Percentiles rank a stretch among this genome's conserved stretches.
phyloP scores from a whole-genome alignment of 257 asterid species.

The Solanum ahanhuiri region DNA sequence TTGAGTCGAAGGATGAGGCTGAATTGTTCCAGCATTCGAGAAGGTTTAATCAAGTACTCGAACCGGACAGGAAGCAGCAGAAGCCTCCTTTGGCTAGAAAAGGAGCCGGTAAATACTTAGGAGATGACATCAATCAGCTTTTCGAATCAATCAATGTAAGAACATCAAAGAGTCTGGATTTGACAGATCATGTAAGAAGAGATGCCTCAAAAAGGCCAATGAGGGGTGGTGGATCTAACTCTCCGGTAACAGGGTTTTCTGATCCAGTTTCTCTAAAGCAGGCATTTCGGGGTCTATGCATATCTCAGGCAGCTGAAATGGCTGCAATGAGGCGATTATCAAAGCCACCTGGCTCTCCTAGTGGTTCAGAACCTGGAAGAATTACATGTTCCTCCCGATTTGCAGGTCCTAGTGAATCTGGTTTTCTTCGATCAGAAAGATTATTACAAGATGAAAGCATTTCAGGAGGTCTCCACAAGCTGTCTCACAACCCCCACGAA shows the following conservation, averaged over 20 bases:
- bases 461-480: slow-evolving; percentile 21
- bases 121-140: slow-evolving; percentile 41
- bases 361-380: slow-evolving; percentile 52
- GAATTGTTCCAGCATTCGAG: slow-evolving; percentile 9
- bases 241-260: slow-evolving; percentile 74
- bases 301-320: slow-evolving; percentile 94
- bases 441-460: slow-evolving; percentile 34
- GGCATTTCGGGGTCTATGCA: slow-evolving; percentile 82
- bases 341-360: slow-evolving; percentile 68
- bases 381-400: slow-evolving; percentile 17
- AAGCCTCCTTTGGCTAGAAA: slow-evolving; percentile 30
- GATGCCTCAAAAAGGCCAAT: slow-evolving; percentile 69
- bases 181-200: slow-evolving; percentile 24
- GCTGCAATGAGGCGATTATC: slow-evolving; percentile 67
- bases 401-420: not conserved
- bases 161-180: slow-evolving; percentile 35
- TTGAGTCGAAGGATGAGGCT: slow-evolving; percentile 47
- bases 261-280: slow-evolving; percentile 86
- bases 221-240: slow-evolving; percentile 40
- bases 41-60: slow-evolving; percentile 4
- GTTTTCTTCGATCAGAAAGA: not conserved
- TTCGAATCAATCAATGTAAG: slow-evolving; percentile 34
- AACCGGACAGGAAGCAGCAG: slow-evolving; percentile 13
- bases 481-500: slow-evolving; percentile 14
- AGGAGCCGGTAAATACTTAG: slow-evolving; percentile 16